These are phyloP conservation scores for Plasmodium vinckei DNA, from an alignment of 169 alveolate genomes.

Conservation along the genomic window DNA sequence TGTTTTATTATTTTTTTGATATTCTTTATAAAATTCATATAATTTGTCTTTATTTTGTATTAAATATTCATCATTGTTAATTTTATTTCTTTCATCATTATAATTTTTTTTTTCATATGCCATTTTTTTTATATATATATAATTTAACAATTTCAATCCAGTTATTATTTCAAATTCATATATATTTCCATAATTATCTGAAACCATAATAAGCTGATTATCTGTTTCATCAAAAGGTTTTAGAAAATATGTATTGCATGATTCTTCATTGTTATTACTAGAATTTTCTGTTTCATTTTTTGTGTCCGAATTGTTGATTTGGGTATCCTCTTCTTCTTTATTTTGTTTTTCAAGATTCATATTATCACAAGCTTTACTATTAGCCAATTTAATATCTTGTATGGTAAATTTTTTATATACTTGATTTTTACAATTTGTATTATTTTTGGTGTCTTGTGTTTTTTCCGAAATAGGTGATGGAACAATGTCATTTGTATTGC, in stretches of 20 bases:
- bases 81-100: conserved; percentile 23
- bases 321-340: not conserved
- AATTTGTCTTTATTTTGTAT: conserved; percentile 53
- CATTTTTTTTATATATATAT: conserved; percentile 53
- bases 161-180: conserved; percentile 79
- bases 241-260: conserved; percentile 30
- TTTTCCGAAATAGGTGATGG: too few relatives aligned
- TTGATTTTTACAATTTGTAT: too few relatives aligned
- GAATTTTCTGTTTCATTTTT: conserved; percentile 32
- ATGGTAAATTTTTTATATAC: too few relatives aligned
- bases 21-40: conserved; percentile 67
- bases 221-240: conserved; percentile 46
- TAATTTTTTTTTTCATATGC: conserved; percentile 33
- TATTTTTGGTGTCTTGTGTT: too few relatives aligned
- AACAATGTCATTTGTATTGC: too few relatives aligned
- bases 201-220: conserved; percentile 74
- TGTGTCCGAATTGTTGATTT: not conserved
- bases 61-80: conserved; percentile 10
- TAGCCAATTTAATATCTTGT: too few relatives aligned
- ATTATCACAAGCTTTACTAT: too few relatives aligned
- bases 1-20: conserved; percentile 40
- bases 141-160: conserved; percentile 63
- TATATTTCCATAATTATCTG: conserved; percentile 83
- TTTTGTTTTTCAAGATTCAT: not conserved
- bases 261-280: conserved; percentile 11